Percentiles rank a stretch among this genome's conserved stretches.
These are phyloP conservation scores for Wickerhamiella lipophila DNA, from an alignment of 805 yeast species.

Conservation along the genomic window DNA sequence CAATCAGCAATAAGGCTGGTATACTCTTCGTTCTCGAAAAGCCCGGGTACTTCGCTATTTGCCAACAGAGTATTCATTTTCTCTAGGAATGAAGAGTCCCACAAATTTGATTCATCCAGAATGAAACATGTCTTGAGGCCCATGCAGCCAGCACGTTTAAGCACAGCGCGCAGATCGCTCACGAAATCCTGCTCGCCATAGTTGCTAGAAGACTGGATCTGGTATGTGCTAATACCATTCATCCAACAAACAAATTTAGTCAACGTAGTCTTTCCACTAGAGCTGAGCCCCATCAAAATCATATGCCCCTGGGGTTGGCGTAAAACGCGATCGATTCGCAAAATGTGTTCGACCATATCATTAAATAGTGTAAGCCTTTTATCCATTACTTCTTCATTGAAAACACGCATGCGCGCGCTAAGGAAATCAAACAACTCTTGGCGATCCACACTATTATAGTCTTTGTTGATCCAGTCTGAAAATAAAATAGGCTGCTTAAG, in stretches of 20 bases:
- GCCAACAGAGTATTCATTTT: constrained; percentile 89
- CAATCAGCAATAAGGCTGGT: constrained; percentile 41
- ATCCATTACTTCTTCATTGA: constrained; percentile 67
- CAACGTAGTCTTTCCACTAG: constrained; percentile 70
- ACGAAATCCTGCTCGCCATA: constrained; percentile 59
- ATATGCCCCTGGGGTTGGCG: constrained; percentile 82
- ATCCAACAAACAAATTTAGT: constrained; percentile 84
- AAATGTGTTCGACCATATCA: constrained; percentile 57
- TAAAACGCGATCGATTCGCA: constrained; percentile 70
- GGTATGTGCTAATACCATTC: constrained; percentile 54
- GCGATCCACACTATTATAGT: constrained; percentile 44
- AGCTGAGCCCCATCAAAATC: constrained; percentile 69
- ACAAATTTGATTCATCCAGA: constrained; percentile 66
- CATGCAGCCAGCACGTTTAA: constrained; percentile 38
- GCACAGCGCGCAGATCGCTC: constrained; percentile 40
- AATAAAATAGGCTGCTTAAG: constrained; percentile 46
- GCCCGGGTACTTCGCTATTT: constrained; percentile 83
- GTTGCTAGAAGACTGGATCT: constrained; percentile 42
- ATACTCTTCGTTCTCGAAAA: constrained; percentile 66
- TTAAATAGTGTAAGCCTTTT: constrained; percentile 50
- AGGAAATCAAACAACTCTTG: constrained; percentile 42
- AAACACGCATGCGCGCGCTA: constrained; percentile 49
- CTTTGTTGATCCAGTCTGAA: constrained; percentile 61
- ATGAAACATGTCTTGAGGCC: constrained; percentile 59
- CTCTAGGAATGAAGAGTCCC: constrained; percentile 70